phyloP scores from a whole-genome alignment of 805 yeast species.

The Myxozyma vanderwaltii region DNA sequence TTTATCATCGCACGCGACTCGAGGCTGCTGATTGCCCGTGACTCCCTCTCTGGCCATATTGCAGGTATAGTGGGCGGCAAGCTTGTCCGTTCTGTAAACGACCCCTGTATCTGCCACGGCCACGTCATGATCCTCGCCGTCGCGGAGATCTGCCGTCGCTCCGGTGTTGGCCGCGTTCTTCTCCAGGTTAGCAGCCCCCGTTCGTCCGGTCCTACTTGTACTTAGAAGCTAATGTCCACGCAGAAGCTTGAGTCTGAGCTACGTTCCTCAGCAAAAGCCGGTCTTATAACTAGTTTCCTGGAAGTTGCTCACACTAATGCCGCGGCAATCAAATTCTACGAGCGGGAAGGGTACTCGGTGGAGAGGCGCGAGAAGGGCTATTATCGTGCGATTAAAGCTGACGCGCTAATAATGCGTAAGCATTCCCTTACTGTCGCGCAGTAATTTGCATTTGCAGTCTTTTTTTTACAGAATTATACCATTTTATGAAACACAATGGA shows the following conservation, averaged over 20 bases:
- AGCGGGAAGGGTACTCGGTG: conserved; percentile 12
- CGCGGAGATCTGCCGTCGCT: conserved; percentile 15
- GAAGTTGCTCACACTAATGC: conserved; percentile 19
- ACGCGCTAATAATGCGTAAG: conserved; percentile 24
- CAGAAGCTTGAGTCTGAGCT: conserved; percentile 11
- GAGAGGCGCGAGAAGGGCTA: conserved; percentile 19
- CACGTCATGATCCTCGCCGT: conserved; percentile 32
- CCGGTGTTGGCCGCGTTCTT: conserved; percentile 21
- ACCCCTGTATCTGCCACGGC: conserved; percentile 4
- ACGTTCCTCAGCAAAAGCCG: background rate
- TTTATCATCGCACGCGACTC: conserved; percentile 19
- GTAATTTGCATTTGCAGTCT: background rate
- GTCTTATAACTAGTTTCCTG: conserved; percentile 8
- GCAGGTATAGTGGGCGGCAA: conserved; percentile 26
- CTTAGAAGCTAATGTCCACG: no score
- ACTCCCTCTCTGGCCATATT: background rate
- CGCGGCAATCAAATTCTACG: conserved; percentile 21
- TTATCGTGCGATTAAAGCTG: conserved; percentile 10
- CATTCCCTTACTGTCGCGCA: background rate
- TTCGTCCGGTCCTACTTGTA: background rate
- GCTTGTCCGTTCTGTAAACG: background rate
- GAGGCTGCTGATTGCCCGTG: conserved; percentile 7
- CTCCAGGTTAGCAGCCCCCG: conserved; percentile 11
- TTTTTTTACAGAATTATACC: background rate
- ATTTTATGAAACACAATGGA: no score